Base-by-base conservation (phyloP, 257 asterid genomes). In the Solanum sitiens region DNA sequence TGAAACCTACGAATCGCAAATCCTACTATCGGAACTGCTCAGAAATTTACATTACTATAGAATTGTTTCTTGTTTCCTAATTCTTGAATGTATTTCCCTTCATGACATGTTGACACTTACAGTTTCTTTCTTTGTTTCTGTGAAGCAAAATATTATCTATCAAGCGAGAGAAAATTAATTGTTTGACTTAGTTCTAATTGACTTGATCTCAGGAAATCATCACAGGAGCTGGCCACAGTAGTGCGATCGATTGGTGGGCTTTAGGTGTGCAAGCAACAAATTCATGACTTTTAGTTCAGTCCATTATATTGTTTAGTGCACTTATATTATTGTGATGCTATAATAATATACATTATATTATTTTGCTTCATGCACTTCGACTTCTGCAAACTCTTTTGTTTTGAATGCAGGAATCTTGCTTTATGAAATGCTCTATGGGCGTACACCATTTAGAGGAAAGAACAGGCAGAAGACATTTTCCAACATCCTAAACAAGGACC, bases 231-330 rank as follows among this genome's bases (percentile, higher is more conserved):
- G 98, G 98, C 83, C 98, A 97, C 91, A 95, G 96, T 75, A 94
- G 98, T 91, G 99, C 99, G 33, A 95, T 95, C 76, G 99, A 97
- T 89, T 97, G 99, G 99, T 97, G 99, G 99, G 96, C 98, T 90
- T 93, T 97, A 87, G 99, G 99, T 97, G 44, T 2, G 86, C 70
- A 82, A 10, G 30, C 67, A 82, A 82, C 85, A 50, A 50, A 50
- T 80, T 80, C 85, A 9, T 82, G 30, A 10, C 30, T 32, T 79
- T 30, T 50, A 10, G 45, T 82, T 82, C 70, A 50, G 45, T 82
- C 30, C 70, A 27, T 27, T 77, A 16, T n/a, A 8, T 77, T 42
- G n/a, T 14, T 77, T 42, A 0, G 23, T 40, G 37, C 12, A 75
- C 35, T 40, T 33, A 9, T 76, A 2, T 76, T n/a, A 27, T 76